These are phyloP conservation scores for Neonectria neomacrospora DNA, from an alignment of 2,329 filamentous ascomycete genomes.

Conservation along the genomic window DNA sequence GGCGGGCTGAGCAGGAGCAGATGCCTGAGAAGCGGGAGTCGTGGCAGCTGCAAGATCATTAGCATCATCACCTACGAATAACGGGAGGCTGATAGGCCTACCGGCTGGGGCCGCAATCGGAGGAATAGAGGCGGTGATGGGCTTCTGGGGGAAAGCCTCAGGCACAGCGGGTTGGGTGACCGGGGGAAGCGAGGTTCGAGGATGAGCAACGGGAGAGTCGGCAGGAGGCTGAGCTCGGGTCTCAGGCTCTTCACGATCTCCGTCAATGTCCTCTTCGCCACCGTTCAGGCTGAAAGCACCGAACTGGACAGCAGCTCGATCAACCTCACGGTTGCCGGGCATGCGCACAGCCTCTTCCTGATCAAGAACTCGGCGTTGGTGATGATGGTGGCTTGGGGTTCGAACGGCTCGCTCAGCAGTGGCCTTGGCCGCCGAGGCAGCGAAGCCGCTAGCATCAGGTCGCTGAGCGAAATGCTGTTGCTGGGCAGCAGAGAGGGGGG, in stretches of 20 bases:
- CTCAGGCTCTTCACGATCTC: conserved; percentile 94
- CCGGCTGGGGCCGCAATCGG: conserved; percentile 52
- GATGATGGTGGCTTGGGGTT: conserved; percentile 72
- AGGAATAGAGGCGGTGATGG: conserved; percentile 56
- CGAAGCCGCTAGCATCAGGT: conserved; percentile 72
- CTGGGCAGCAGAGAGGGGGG: conserved; percentile 72
- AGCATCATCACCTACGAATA: conserved; percentile 14
- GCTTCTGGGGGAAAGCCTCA: conserved; percentile 68
- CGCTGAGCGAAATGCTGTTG: conserved; percentile 69
- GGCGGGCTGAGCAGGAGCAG: conserved; percentile 58
- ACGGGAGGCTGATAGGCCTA: conserved; percentile 28
- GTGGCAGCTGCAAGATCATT: conserved; percentile 35
- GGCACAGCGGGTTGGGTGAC: conserved; percentile 66
- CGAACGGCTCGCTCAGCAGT: conserved; percentile 72
- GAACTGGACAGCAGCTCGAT: conserved; percentile 93
- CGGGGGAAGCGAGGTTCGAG: conserved; percentile 87
- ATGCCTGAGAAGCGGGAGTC: conserved; percentile 26
- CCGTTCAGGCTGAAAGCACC: conserved; percentile 93
- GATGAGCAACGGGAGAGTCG: conserved; percentile 87
- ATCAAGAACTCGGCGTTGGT: conserved; percentile 84
- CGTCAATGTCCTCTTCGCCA: conserved; percentile 88
- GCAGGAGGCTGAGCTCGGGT: conserved; percentile 93
- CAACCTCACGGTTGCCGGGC: conserved; percentile 95
- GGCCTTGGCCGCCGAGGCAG: conserved; percentile 84
- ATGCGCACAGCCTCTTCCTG: conserved; percentile 98